Evolutionary conservation across 176 grass and related monocot genomes (phyloP).

Genomic region (Rhynchospora pubera): DNA sequence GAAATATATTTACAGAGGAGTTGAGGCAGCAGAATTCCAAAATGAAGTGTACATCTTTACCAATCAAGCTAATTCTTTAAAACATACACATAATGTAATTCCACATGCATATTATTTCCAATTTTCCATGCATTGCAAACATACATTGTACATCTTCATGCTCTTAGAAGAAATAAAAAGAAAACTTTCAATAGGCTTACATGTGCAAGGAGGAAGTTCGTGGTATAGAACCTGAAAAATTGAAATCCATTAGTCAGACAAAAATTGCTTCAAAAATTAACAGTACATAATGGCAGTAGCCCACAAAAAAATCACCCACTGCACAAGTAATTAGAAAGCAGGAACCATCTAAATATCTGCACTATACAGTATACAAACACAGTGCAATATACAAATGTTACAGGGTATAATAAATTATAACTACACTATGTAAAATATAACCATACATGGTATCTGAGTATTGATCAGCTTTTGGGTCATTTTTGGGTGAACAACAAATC

Average conservation of each 20-base stretch:
- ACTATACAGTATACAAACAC: not conserved
- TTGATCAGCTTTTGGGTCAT: not conserved
- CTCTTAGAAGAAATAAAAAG: not conserved
- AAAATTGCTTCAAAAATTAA: conserved; percentile 2
- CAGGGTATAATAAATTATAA: not conserved
- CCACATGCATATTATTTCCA: too few species aligned
- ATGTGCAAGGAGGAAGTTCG: not conserved
- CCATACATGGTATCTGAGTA: not conserved
- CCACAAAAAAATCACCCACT: not conserved
- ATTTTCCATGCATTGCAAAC: not conserved
- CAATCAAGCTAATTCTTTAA: conserved; percentile 4
- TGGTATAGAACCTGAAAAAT: conserved; percentile 3
- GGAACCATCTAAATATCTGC: not conserved
- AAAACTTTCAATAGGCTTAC: conserved; percentile 7
- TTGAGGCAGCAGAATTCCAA: not conserved
- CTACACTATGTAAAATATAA: not conserved
- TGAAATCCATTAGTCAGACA: not conserved
- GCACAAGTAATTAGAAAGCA: not conserved
- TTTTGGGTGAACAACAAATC: not conserved
- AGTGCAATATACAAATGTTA: not conserved
- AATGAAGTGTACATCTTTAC: not conserved
- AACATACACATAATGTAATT: too few species aligned
- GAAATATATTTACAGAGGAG: not conserved
- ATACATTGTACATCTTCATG: not conserved
- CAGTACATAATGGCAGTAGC: not conserved